phyloP scores from a whole-genome alignment of 2,329 filamentous ascomycete genomes.

The Cordyceps cateniannulata region DNA sequence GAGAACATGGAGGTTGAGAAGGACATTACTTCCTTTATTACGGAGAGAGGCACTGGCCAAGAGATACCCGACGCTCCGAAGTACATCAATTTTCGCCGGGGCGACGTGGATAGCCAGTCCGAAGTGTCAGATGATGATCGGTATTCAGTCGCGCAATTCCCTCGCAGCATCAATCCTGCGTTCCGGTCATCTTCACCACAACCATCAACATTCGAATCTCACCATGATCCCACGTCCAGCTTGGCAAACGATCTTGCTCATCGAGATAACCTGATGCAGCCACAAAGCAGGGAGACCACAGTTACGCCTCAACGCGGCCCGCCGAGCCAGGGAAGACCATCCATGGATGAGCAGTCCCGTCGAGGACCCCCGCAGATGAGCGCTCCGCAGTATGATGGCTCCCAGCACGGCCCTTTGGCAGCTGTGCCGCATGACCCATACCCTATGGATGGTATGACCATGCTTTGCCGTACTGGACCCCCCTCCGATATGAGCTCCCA shows the following conservation, averaged over 20 bases:
- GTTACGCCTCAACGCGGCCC: conserved; percentile 44
- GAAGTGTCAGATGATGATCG: conserved; percentile 79
- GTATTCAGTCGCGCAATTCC: conserved; percentile 94
- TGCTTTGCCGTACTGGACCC: conserved; percentile 78
- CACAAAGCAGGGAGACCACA: conserved; percentile 43
- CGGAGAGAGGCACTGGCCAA: conserved; percentile 81
- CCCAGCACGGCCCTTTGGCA: conserved; percentile 55
- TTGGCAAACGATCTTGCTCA: conserved; percentile 65
- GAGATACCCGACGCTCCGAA: conserved; percentile 96
- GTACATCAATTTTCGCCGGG: conserved; percentile 97
- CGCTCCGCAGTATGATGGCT: conserved; percentile 19
- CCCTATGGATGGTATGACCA: conserved; percentile 92
- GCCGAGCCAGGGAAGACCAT: conserved; percentile 15
- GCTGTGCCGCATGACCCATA: conserved; percentile 87
- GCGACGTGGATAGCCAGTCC: conserved; percentile 77
- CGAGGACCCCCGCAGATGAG: conserved; percentile 16
- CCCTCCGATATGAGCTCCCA: conserved; percentile 46
- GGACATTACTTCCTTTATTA: conserved; percentile 86
- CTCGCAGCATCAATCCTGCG: conserved; percentile 87
- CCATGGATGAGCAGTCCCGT: conserved; percentile 16
- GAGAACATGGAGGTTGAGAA: conserved; percentile 97
- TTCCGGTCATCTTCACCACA: conserved; percentile 95
- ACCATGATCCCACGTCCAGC: conserved; percentile 76
- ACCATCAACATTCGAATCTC: conserved; percentile 85
- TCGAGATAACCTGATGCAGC: conserved; percentile 38